Evolutionary conservation across 1,139 yeast genomes (phyloP), one percentile per base, ranked within the genome.

Genomic region (Trichomonascaceae sp.): DNA sequence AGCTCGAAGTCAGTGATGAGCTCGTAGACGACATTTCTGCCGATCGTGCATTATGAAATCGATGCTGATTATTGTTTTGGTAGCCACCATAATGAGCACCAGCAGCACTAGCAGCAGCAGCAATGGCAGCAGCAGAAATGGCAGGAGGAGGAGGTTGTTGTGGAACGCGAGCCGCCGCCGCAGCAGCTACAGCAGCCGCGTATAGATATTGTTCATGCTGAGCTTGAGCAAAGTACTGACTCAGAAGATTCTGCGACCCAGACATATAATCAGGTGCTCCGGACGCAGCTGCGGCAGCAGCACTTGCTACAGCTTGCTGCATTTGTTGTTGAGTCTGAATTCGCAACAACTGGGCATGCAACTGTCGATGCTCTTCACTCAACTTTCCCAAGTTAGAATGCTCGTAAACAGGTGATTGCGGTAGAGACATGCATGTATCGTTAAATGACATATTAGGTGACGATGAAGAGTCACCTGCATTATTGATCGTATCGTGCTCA

Each of bases 201-300:
- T 82, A 83, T 61, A 81, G 68, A 65, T 80, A 70, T 76, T 79
- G 51, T 82, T 63, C 85, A 57, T 81, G 84, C 63, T 84, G 90
- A 9, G 85, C 74, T 64, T 82, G 85, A 13, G 88, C 87, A 61
- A 85, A 73, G 63, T 84, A 85, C 65, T 85, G 90, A 0, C 88
- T 85, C 62, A 50, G 32, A 45, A 50, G 45, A 13, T 50, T 47
- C 24, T 83, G 87, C 0, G 87, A 81, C 3, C 90, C 22, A 5
- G 54, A 36, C n/a, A 55, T 49, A 45, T 43, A 52, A 19, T 49
- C 54, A 20, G 48, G 44, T 2, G 13, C 30, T 13, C 46, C 41
- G 12, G 45, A 22, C 2, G 52, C 52, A 15, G 50, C 49, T 19
- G 56, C 50, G 17, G 55, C 41, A 44, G 53, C 50, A 27, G 52